Percentiles rank a stretch among this genome's conserved stretches.
Evolutionary conservation across 345 rosid species (phyloP).

Genomic region (Camelina sativa): DNA sequence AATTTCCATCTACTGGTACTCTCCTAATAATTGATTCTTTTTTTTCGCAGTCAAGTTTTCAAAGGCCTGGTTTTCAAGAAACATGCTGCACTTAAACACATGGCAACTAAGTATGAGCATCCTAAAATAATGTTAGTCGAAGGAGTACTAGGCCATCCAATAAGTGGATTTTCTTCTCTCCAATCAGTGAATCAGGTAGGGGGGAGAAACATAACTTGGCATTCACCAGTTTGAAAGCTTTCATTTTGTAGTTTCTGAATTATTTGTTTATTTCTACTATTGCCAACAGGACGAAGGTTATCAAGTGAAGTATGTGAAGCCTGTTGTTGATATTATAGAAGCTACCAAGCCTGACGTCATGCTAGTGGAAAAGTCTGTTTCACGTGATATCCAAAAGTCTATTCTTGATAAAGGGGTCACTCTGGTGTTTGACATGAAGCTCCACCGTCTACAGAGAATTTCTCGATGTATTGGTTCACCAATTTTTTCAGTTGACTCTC

Average conservation of each 20-base stretch:
- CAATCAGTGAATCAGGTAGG: constrained; percentile 70
- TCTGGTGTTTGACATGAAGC: constrained; percentile 87
- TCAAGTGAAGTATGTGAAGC: constrained; percentile 44
- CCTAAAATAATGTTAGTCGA: constrained; percentile 75
- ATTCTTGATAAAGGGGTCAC: constrained; percentile 76
- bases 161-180: constrained; percentile 77
- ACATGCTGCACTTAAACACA: constrained; percentile 96
- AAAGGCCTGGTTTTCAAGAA: constrained; percentile 92
- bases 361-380: constrained; percentile 88
- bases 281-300: constrained; percentile 60
- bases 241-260: background rate
- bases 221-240: constrained; percentile 15
- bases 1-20: background rate
- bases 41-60: constrained; percentile 78
- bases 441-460: constrained; percentile 82
- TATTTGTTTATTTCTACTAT: background rate
- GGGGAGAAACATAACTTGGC: background rate
- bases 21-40: constrained; percentile 14
- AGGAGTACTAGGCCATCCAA: constrained; percentile 80
- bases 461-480: constrained; percentile 84
- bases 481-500: constrained; percentile 59
- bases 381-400: constrained; percentile 81
- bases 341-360: constrained; percentile 72
- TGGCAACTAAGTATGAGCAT: constrained; percentile 76
- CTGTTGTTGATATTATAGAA: constrained; percentile 68